Conservation (phyloP, 2,329 filamentous ascomycete species). For the Colletotrichum sp. region DNA sequence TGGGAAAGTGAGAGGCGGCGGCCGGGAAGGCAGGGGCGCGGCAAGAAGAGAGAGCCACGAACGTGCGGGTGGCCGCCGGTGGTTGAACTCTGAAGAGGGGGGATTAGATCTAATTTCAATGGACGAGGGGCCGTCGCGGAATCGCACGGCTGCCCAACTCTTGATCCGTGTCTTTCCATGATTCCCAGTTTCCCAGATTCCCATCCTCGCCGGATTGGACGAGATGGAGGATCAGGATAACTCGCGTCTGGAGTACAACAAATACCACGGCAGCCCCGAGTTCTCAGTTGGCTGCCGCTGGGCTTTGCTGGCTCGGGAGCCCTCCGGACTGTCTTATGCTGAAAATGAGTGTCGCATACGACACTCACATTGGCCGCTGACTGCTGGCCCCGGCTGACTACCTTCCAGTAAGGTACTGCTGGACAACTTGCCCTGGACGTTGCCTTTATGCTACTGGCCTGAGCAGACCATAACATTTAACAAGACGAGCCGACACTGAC, state of each 20-base stretch:
- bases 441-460: not conserved
- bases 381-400: not conserved
- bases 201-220: not conserved
- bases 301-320: not conserved
- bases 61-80: not conserved
- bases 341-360: not conserved
- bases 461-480: not conserved
- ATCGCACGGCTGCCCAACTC: not conserved
- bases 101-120: conserved; percentile 13
- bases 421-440: not conserved
- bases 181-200: not conserved
- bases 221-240: not conserved
- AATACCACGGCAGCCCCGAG: not conserved
- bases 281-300: not conserved
- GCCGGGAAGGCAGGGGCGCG: not conserved
- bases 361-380: not conserved
- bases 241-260: not conserved
- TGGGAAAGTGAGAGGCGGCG: conserved; percentile 1
- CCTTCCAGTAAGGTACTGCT: not conserved
- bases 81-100: not conserved
- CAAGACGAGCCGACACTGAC: not conserved
- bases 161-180: not conserved
- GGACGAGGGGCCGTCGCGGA: conserved; percentile 12
- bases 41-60: not conserved
- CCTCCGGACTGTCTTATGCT: not conserved